Percentiles rank a stretch among this genome's conserved stretches.
These are phyloP conservation scores for Leishmania mexicana DNA, from an alignment of 208 protist genomes.

Conservation along the genomic window DNA sequence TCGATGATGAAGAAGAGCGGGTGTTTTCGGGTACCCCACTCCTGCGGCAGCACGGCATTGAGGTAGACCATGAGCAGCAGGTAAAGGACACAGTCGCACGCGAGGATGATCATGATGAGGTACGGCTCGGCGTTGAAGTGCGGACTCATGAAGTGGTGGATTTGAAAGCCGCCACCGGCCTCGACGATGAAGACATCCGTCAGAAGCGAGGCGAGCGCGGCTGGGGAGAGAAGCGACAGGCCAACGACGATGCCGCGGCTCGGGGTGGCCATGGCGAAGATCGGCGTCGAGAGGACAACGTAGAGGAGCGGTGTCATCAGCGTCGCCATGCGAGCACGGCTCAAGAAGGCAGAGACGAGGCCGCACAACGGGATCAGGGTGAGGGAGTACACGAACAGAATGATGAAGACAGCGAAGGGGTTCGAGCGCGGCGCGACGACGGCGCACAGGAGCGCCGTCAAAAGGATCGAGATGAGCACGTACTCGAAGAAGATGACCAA, in stretches of 20 bases:
- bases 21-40: conserved; percentile 54
- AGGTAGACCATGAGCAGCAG: conserved; percentile 65
- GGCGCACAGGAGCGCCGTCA: conserved; percentile 54
- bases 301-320: conserved; percentile 71
- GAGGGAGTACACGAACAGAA: conserved; percentile 59
- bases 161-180: conserved; percentile 37
- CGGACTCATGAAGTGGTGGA: conserved; percentile 29
- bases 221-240: conserved; percentile 58
- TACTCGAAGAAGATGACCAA: conserved; percentile 61
- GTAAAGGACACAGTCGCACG: conserved; percentile 49
- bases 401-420: conserved; percentile 50
- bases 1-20: conserved; percentile 69
- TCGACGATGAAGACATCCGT: conserved; percentile 36
- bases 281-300: conserved; percentile 35
- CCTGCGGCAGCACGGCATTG: conserved; percentile 63
- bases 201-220: conserved; percentile 42
- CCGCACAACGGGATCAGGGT: conserved; percentile 53
- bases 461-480: conserved; percentile 43
- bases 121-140: conserved; percentile 29
- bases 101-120: conserved; percentile 29
- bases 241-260: conserved; percentile 13
- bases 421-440: conserved; percentile 48
- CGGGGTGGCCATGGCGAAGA: conserved; percentile 40
- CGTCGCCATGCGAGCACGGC: conserved; percentile 55
- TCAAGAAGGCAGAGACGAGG: conserved; percentile 68